Evolutionary conservation across 768 basidiomycete genomes (phyloP), one percentile per base, ranked within the genome.

Genomic region (Amanita phalloides): DNA sequence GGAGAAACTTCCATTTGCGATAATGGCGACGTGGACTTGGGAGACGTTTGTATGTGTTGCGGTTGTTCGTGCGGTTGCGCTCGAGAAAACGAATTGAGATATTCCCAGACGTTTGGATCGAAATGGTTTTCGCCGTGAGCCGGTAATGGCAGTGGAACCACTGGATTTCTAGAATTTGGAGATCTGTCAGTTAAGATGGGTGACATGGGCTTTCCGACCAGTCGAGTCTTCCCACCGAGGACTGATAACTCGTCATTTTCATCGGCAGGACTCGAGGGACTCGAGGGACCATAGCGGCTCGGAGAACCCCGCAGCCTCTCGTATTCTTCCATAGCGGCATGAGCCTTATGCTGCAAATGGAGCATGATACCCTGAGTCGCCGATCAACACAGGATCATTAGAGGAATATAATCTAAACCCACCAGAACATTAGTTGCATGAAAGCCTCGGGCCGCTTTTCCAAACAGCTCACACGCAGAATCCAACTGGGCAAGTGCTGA

Each of bases 401-500:
- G 38, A 13, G n/a, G 38, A 11, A 39, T 41, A 38, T 9, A 48
- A 44, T 11, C 39, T 39, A 23, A 25, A 60, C 73, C 64, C 61
- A 85, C 84, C 67, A 85, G 64, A 48, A 86, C 84, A 57, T 81
- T 74, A 48, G 72, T 71, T 0, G 84, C 84, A 51, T 74, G 73
- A 63, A 86, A 86, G 17, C 78, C 79, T 17, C 68, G 71, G 8
- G 84, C 83, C 17, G 82, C 77, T 61, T 81, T 82, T n/a, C 79
- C 71, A 58, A 86, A 86, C 28, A 86, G 71, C 51, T 85, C 80
- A 57, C 83, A 86, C 5, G 84, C 84, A 0, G 85, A 85, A 60
- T 86, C 82, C 26, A 87, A 67, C 58, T 87, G 85, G 6, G 78
- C 74, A 7, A 87, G 73, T 3, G 84, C 85, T 21, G 84, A 86